phyloP scores from a whole-genome alignment of 176 grass and related monocot species.

The Ensete glaucum region DNA sequence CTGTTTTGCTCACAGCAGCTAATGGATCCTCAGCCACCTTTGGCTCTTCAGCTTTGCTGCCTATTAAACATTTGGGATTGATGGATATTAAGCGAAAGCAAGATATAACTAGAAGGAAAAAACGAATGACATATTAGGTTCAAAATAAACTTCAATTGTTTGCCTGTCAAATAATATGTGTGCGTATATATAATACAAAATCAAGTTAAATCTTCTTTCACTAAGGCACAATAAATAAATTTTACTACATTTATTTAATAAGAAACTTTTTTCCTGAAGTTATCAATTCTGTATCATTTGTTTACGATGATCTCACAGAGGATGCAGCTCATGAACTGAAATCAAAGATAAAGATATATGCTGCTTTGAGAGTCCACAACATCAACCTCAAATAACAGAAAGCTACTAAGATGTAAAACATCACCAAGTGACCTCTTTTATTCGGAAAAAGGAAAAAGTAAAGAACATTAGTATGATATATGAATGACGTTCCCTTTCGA shows the following conservation, averaged over 20 bases:
- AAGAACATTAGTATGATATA: no score
- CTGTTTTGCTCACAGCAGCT: conserved; percentile 25
- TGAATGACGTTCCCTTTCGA: background rate
- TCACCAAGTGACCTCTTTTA: background rate
- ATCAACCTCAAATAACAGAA: background rate
- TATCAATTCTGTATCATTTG: no score
- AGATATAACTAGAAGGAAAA: background rate
- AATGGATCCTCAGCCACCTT: conserved; percentile 35
- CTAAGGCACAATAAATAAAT: no score
- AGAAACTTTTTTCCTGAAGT: no score
- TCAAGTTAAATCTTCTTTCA: no score
- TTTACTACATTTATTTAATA: no score
- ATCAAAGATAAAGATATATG: background rate
- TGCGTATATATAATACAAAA: no score
- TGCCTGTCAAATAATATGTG: background rate
- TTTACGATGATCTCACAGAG: no score
- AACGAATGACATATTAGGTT: background rate
- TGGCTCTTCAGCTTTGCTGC: conserved; percentile 54
- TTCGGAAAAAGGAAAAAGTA: no score
- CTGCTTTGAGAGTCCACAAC: background rate
- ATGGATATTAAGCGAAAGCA: background rate
- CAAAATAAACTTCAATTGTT: background rate
- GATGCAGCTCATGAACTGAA: no score
- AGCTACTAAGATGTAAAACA: background rate
- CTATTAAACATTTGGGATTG: conserved; percentile 14